These are phyloP conservation scores for Orbilia brochopaga DNA, from an alignment of 2,329 filamentous ascomycete genomes.

Conservation along the genomic window DNA sequence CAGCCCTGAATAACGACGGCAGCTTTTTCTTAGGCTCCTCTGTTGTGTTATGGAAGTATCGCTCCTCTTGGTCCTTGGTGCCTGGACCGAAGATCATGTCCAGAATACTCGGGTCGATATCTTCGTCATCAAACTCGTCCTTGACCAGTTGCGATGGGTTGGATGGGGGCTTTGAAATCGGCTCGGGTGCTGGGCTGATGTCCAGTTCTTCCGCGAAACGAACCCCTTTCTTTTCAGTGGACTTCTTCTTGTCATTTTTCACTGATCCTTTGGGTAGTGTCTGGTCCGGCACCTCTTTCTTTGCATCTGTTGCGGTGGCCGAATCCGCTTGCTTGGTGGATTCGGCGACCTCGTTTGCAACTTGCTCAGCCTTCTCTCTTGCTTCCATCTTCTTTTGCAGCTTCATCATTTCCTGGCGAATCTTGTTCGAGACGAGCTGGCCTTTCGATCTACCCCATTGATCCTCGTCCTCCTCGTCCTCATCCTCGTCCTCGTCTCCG, in stretches of 20 bases:
- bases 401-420: slow-evolving; percentile 45
- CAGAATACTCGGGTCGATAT: slow-evolving; percentile 44
- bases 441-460: slow-evolving; percentile 73
- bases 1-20: slow-evolving; percentile 40
- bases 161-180: slow-evolving; percentile 55
- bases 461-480: slow-evolving; percentile 74
- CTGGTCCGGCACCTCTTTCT: slow-evolving; percentile 26
- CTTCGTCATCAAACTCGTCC: slow-evolving; percentile 46
- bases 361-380: slow-evolving; percentile 35
- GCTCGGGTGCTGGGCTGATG: slow-evolving; percentile 64
- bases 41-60: slow-evolving; percentile 39
- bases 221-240: slow-evolving; percentile 70
- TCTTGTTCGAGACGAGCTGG: slow-evolving; percentile 33
- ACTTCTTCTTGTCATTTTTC: slow-evolving; percentile 51
- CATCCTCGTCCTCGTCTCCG: slow-evolving; percentile 63
- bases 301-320: slow-evolving; percentile 17
- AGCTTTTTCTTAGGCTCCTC: slow-evolving; percentile 44
- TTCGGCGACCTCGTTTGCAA: slow-evolving; percentile 29
- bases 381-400: slow-evolving; percentile 47
- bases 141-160: slow-evolving; percentile 31
- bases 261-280: slow-evolving; percentile 51
- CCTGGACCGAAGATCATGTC: slow-evolving; percentile 48
- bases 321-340: background rate
- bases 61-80: slow-evolving; percentile 41
- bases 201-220: slow-evolving; percentile 79